Conservation (phyloP, 2,329 filamentous ascomycete genomes). For the Fusarium globosum region DNA sequence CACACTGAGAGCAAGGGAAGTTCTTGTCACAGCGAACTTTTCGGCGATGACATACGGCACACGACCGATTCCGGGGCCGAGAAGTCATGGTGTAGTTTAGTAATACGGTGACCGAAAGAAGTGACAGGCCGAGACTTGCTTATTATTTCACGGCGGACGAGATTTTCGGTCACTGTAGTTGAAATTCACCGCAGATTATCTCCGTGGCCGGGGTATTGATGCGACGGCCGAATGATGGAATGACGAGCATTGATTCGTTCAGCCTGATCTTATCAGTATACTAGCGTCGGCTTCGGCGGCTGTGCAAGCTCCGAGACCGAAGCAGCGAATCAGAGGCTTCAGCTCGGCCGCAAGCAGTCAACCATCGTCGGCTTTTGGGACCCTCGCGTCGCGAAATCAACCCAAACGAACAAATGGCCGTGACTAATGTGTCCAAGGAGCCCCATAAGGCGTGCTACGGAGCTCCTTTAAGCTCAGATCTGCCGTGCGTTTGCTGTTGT, state of each 20-base stretch:
- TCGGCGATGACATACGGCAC: constrained; percentile 58
- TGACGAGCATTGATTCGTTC: too few relatives aligned
- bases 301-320: not conserved
- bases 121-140: too few relatives aligned
- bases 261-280: too few relatives aligned
- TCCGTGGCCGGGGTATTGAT: too few relatives aligned
- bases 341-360: not conserved
- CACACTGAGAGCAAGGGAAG: constrained; percentile 76
- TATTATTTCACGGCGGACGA: too few relatives aligned
- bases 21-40: constrained; percentile 80
- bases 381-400: constrained; percentile 26
- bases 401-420: not conserved
- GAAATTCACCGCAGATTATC: too few relatives aligned
- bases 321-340: constrained; percentile 1
- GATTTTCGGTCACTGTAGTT: too few relatives aligned
- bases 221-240: too few relatives aligned
- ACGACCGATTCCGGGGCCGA: constrained; percentile 45
- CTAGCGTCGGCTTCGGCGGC: constrained; percentile 7
- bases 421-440: not conserved
- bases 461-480: not conserved
- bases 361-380: not conserved
- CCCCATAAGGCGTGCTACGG: constrained; percentile 1
- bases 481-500: not conserved
- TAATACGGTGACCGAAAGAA: too few relatives aligned
- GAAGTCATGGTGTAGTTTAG: constrained; percentile 7